Evolutionary conservation across 1,139 yeast genomes (phyloP).

Genomic region (Suhomyces terraborum): DNA sequence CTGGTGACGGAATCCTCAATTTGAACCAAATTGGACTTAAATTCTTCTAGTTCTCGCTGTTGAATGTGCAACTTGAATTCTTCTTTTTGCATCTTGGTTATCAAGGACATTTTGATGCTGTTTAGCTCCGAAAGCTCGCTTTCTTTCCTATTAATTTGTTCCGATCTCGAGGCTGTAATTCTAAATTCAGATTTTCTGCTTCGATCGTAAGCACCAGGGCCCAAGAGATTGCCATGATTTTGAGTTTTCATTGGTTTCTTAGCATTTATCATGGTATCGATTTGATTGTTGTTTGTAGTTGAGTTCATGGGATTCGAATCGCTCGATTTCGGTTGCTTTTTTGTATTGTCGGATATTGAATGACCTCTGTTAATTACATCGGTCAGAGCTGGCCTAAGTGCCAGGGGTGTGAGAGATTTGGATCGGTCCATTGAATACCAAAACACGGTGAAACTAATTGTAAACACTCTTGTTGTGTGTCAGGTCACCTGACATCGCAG

Average conservation of each 20-base stretch:
- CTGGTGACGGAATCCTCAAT: constrained; percentile 19
- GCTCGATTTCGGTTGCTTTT: neutral
- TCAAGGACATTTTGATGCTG: constrained; percentile 18
- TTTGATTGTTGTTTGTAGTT: neutral
- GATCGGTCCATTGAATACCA: constrained; percentile 5
- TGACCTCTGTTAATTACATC: neutral
- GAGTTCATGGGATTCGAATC: neutral
- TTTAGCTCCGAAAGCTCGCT: constrained; percentile 15
- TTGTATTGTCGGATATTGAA: neutral
- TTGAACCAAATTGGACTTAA: constrained; percentile 15
- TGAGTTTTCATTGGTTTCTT: neutral
- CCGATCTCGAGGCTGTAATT: no score
- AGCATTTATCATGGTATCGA: neutral
- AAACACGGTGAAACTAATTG: constrained; percentile 3
- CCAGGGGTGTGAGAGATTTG: neutral
- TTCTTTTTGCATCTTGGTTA: constrained; percentile 20
- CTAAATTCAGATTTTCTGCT: neutral
- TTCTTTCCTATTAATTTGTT: constrained; percentile 5
- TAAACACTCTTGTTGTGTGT: constrained; percentile 3
- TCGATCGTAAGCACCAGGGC: neutral
- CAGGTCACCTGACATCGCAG: neutral
- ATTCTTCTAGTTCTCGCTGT: constrained; percentile 15
- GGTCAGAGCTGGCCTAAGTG: neutral
- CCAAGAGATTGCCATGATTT: neutral
- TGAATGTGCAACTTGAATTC: constrained; percentile 19